Conservation (phyloP, 2,329 filamentous ascomycete species). For the Chrysoporthe deuterocubensis region DNA sequence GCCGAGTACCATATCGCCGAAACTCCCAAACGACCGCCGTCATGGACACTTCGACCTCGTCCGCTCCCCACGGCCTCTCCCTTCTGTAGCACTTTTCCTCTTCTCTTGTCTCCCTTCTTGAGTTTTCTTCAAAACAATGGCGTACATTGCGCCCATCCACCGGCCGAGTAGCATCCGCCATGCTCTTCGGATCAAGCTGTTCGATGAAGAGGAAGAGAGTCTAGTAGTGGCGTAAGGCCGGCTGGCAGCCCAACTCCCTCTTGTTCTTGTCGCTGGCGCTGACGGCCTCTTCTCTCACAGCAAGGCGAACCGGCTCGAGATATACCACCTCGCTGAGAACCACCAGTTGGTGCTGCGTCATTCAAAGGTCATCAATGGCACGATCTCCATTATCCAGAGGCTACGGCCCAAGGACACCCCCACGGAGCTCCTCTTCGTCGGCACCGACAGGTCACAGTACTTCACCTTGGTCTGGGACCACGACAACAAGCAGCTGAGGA, state of each 20-base stretch:
- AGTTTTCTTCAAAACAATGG: conserved; percentile 60
- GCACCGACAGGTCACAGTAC: conserved; percentile 87
- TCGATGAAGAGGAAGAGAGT: conserved; percentile 75
- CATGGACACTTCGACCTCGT: conserved; percentile 21
- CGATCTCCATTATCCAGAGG: conserved; percentile 81
- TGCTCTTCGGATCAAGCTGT: conserved; percentile 79
- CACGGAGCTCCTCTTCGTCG: conserved; percentile 88
- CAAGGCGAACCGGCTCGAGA: conserved; percentile 83
- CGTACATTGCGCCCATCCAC: conserved; percentile 93
- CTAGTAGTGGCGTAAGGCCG: conserved; percentile 81
- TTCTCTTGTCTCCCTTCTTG: neutral
- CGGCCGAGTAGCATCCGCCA: conserved; percentile 88
- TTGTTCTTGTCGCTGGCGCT: conserved; percentile 33
- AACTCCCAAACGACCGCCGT: neutral
- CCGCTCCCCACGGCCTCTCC: neutral
- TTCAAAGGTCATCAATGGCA: conserved; percentile 79
- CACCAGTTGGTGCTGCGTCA: conserved; percentile 64
- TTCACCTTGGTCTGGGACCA: conserved; percentile 87
- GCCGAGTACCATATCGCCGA: neutral
- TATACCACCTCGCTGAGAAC: conserved; percentile 73
- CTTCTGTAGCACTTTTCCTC: neutral
- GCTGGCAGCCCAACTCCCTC: neutral
- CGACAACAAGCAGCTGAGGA: conserved; percentile 54
- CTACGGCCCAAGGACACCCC: conserved; percentile 74
- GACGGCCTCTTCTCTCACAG: conserved; percentile 47